A percentile compares a stretch with the other conserved stretches of the same genome.
phyloP scores from a whole-genome alignment of 2,329 filamentous ascomycete species.

The Furcasterigmium furcatum region DNA sequence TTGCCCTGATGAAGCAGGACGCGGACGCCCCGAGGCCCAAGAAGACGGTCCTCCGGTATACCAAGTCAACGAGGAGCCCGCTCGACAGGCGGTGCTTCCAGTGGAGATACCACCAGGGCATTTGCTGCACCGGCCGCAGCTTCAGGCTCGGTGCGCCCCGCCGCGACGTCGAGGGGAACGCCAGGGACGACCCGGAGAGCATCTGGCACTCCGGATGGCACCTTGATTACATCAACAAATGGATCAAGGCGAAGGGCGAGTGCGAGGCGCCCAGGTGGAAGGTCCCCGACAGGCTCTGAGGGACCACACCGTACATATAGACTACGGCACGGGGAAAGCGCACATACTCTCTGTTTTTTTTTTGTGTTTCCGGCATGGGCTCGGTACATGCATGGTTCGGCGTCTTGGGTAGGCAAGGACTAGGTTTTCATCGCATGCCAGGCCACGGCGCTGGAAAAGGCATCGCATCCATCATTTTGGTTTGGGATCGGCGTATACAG shows the following conservation, averaged over 20 bases:
- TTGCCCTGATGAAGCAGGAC: slow-evolving; percentile 17
- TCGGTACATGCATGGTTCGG: not conserved
- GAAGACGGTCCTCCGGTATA: slow-evolving; percentile 10
- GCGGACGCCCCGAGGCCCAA: slow-evolving; percentile 10
- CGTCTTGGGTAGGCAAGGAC: not conserved
- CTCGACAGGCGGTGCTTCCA: slow-evolving; percentile 34
- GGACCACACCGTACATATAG: not conserved
- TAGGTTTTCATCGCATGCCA: no score
- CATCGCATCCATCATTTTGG: no score
- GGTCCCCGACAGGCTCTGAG: slow-evolving; percentile 18
- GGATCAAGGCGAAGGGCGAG: slow-evolving; percentile 41
- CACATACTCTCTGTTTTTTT: not conserved
- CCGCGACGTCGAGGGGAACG: slow-evolving; percentile 16
- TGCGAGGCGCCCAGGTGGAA: slow-evolving; percentile 37
- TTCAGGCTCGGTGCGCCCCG: slow-evolving; percentile 40
- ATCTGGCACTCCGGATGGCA: slow-evolving; percentile 43
- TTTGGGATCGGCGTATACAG: no score
- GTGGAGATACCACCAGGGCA: slow-evolving; percentile 40
- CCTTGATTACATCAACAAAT: slow-evolving; percentile 41
- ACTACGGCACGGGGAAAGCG: no score
- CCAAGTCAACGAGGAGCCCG: slow-evolving; percentile 26
- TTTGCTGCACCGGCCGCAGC: slow-evolving; percentile 38
- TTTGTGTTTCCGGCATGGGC: not conserved
- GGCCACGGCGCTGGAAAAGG: no score
- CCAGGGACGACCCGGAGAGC: slow-evolving; percentile 15